These are phyloP conservation scores for Heliamphora pulchella DNA, from an alignment of 179 eudicot species.

Conservation along the genomic window DNA sequence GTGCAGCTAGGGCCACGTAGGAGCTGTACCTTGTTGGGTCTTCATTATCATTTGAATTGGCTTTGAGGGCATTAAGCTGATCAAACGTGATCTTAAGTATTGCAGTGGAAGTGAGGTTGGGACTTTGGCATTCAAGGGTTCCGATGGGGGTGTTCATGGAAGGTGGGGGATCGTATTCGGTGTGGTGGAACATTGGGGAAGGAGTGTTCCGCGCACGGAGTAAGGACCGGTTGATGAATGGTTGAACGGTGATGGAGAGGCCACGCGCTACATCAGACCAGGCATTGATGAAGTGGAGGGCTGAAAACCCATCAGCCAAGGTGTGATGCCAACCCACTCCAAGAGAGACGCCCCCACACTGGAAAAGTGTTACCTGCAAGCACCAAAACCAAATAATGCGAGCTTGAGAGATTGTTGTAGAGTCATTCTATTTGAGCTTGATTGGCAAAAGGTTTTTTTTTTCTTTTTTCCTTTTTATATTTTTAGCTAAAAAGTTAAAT, in stretches of 20 bases:
- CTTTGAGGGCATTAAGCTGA: conserved; percentile 28
- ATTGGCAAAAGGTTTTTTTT: too few relatives aligned
- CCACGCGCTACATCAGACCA: conserved; percentile 64
- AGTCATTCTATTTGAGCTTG: too few relatives aligned
- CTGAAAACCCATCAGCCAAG: conserved; percentile 41
- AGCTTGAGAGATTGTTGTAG: too few relatives aligned
- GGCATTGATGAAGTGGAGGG: conserved; percentile 38
- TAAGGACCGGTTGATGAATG: conserved; percentile 40
- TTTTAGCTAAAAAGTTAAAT: too few relatives aligned
- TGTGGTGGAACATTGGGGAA: conserved; percentile 41
- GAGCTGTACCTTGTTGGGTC: conserved; percentile 26
- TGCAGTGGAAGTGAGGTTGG: conserved; percentile 20
- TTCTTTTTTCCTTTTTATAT: too few relatives aligned
- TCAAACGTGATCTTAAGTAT: conserved; percentile 34
- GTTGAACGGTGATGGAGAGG: conserved; percentile 35
- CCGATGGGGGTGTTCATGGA: conserved; percentile 17
- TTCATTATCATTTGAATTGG: conserved; percentile 26
- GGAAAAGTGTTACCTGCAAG: conserved; percentile 44
- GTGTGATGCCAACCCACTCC: conserved; percentile 52
- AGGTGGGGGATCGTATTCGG: conserved; percentile 46
- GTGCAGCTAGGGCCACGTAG: conserved; percentile 35
- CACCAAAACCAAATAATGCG: neutral
- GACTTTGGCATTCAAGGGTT: conserved; percentile 8
- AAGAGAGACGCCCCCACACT: conserved; percentile 50
- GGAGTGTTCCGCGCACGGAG: conserved; percentile 45